Evolutionary conservation across 768 basidiomycete genomes (phyloP).

Genomic region (Mycena epipterygia): DNA sequence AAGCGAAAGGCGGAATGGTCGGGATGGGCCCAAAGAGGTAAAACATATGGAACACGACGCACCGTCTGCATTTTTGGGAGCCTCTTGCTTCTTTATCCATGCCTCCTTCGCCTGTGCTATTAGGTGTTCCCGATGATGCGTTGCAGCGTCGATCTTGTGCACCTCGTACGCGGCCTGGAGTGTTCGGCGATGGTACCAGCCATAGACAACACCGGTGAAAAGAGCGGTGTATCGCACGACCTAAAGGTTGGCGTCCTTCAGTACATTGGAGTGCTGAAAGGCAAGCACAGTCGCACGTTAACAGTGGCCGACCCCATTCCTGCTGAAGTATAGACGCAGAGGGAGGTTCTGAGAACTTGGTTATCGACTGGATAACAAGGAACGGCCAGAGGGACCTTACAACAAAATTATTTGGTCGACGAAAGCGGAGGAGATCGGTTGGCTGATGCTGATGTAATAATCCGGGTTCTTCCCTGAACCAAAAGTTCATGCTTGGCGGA

Average conservation of each 20-base stretch:
- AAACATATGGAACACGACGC: constrained; percentile 48
- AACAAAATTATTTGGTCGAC: constrained; percentile 25
- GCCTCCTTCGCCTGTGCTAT: constrained; percentile 91
- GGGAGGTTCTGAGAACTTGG: constrained; percentile 5
- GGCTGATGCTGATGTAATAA: not conserved
- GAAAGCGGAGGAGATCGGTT: constrained; percentile 3
- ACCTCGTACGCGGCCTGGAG: constrained; percentile 86
- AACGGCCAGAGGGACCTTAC: not conserved
- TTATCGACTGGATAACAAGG: constrained; percentile 3
- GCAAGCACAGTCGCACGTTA: constrained; percentile 64
- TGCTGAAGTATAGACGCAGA: constrained; percentile 17
- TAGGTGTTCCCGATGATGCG: constrained; percentile 81
- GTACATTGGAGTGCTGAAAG: constrained; percentile 7
- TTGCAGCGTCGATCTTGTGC: constrained; percentile 79
- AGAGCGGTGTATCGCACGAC: constrained; percentile 96
- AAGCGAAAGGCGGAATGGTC: constrained; percentile 1
- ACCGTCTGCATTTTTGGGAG: constrained; percentile 67
- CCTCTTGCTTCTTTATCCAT: constrained; percentile 84
- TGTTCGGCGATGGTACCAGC: constrained; percentile 92
- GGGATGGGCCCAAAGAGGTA: not conserved
- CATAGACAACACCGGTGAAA: constrained; percentile 88
- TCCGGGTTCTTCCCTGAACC: no score
- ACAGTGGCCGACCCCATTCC: constrained; percentile 81
- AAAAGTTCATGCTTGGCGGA: no score
- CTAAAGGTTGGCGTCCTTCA: constrained; percentile 54